Evolutionary conservation across 192 early-diverging fungal genomes (phyloP).

Genomic region (Mortierella hygrophila): DNA sequence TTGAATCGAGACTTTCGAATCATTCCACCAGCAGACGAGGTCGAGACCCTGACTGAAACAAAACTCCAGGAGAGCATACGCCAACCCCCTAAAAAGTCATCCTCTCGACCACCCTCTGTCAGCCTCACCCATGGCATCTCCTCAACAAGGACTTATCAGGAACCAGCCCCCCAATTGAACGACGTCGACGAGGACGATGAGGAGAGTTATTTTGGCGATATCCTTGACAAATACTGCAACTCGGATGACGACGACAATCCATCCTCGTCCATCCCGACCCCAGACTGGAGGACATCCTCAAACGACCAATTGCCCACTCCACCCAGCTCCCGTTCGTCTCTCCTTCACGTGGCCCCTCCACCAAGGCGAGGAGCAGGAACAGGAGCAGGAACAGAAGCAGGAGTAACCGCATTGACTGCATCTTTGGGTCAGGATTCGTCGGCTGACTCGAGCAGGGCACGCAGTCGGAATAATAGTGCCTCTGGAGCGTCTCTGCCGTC

Average conservation of each 20-base stretch:
- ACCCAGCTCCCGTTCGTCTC: conserved; percentile 15
- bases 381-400: neutral
- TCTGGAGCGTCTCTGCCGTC: neutral
- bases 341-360: neutral
- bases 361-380: neutral
- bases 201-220: conserved; percentile 47
- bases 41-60: conserved; percentile 16
- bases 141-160: neutral
- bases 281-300: conserved; percentile 17
- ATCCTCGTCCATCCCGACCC: conserved; percentile 19
- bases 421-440: neutral
- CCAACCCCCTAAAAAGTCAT: neutral
- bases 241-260: conserved; percentile 47
- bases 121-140: neutral
- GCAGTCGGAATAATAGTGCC: conserved; percentile 12
- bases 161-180: neutral
- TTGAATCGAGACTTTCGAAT: conserved; percentile 32
- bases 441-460: neutral
- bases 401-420: neutral
- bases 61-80: conserved; percentile 18
- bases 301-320: conserved; percentile 30
- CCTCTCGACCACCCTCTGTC: conserved; percentile 1
- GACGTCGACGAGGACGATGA: conserved; percentile 24
- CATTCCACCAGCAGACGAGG: conserved; percentile 16
- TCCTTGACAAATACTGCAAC: conserved; percentile 53